These are phyloP conservation scores for Paspalum vaginatum DNA, from an alignment of 176 grass and related monocot genomes.

Conservation along the genomic window DNA sequence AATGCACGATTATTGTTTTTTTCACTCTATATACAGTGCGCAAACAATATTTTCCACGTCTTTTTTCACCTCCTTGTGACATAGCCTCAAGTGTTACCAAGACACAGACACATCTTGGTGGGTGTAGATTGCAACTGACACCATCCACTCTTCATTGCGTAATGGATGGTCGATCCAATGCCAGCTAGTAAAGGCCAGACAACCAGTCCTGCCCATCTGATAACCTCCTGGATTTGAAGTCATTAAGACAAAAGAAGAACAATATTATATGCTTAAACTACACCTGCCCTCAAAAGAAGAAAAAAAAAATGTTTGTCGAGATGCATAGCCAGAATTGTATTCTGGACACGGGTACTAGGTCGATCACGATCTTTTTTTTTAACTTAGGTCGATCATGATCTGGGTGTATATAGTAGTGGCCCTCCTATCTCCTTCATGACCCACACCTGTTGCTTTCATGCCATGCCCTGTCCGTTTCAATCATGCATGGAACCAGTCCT, in stretches of 20 bases:
- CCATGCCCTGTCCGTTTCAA: constrained; percentile 31
- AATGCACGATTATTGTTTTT: too few species aligned
- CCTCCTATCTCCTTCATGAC: constrained; percentile 25
- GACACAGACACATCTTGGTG: constrained; percentile 20
- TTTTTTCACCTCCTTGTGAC: too few species aligned
- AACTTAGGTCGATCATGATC: neutral
- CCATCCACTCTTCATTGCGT: neutral
- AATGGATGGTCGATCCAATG: neutral
- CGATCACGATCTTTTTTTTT: too few species aligned
- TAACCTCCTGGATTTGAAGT: neutral
- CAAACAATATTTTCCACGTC: too few species aligned
- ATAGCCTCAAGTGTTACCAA: neutral
- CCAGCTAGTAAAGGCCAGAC: constrained; percentile 38
- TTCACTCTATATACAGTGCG: too few species aligned
- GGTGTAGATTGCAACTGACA: constrained; percentile 8
- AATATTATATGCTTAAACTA: neutral
- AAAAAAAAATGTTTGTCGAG: too few species aligned
- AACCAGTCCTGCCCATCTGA: constrained; percentile 20
- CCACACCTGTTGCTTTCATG: constrained; percentile 27
- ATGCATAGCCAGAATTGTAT: too few species aligned
- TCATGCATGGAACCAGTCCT: constrained; percentile 4
- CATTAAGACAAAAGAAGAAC: neutral
- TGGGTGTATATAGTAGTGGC: neutral
- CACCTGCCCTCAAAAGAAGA: too few species aligned
- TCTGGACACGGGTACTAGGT: too few species aligned